These are phyloP conservation scores for Eucalyptus pauciflora DNA, from an alignment of 345 rosid species.

Conservation along the genomic window DNA sequence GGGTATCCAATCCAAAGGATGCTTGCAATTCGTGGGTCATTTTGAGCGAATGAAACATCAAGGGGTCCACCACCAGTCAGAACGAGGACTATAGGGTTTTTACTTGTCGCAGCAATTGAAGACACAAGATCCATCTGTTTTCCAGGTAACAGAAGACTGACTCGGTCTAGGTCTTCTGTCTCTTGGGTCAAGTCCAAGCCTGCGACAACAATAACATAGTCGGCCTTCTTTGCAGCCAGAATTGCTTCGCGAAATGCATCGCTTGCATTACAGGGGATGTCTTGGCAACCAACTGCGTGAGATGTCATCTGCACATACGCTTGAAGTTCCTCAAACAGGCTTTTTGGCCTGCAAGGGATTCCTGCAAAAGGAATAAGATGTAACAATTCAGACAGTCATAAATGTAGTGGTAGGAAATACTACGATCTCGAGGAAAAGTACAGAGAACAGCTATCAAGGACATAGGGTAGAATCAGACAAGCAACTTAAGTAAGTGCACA, in stretches of 20 bases:
- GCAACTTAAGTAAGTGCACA: background rate
- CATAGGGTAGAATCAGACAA: background rate
- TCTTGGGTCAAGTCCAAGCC: conserved; percentile 87
- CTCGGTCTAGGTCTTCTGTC: conserved; percentile 77
- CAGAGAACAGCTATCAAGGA: background rate
- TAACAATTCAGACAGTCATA: background rate
- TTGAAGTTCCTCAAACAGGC: conserved; percentile 45
- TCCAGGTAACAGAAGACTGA: conserved; percentile 86
- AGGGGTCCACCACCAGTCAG: conserved; percentile 94
- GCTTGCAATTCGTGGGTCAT: conserved; percentile 44
- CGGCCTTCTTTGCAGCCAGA: conserved; percentile 40
- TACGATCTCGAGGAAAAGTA: background rate
- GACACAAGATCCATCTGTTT: conserved; percentile 60
- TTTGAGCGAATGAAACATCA: conserved; percentile 70
- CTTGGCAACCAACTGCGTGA: conserved; percentile 51
- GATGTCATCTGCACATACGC: conserved; percentile 26
- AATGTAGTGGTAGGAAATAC: background rate
- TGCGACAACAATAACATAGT: conserved; percentile 52
- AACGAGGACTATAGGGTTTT: conserved; percentile 68
- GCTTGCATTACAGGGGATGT: conserved; percentile 47
- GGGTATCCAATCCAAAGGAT: conserved; percentile 93
- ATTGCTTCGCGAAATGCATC: conserved; percentile 47
- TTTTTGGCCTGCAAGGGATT: conserved; percentile 55
- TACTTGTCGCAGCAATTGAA: conserved; percentile 49
- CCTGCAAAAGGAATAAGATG: conserved; percentile 24